Conservation (phyloP, 139 green algal species). For the Chlorella sp. region DNA sequence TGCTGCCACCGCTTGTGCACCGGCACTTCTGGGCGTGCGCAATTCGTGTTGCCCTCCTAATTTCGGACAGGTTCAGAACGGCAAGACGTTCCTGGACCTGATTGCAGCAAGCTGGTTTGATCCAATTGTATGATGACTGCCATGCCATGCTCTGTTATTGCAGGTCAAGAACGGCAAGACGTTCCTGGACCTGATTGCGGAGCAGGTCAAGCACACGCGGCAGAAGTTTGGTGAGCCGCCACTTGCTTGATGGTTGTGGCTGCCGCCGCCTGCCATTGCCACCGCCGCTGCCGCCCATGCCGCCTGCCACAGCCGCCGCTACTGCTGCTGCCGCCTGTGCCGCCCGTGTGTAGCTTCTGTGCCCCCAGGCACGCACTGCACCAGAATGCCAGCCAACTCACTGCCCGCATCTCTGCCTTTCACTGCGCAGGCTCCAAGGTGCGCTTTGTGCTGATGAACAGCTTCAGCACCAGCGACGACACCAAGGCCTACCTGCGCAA, state of each 20-base stretch:
- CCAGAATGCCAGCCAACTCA: too few species aligned
- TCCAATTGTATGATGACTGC: too few species aligned
- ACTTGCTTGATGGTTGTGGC: neutral
- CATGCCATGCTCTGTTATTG: neutral
- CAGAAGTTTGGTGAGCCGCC: constrained; percentile 48
- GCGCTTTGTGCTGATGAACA: constrained; percentile 94
- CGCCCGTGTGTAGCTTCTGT: too few species aligned
- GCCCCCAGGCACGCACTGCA: too few species aligned
- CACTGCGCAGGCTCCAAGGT: constrained; percentile 36
- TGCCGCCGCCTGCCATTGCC: too few species aligned
- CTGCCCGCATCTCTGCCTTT: neutral
- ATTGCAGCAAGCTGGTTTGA: constrained; percentile 67
- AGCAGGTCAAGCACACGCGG: constrained; percentile 90
- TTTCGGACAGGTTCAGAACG: constrained; percentile 66
- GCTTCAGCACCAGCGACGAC: constrained; percentile 85
- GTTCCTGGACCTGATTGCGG: constrained; percentile 95
- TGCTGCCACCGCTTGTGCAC: too few species aligned
- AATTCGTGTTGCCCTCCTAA: neutral
- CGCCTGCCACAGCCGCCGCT: too few species aligned
- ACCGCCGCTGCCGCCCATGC: too few species aligned
- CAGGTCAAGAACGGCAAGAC: constrained; percentile 85
- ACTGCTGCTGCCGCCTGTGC: too few species aligned
- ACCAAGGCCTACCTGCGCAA: constrained; percentile 75
- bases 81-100: constrained; percentile 95
- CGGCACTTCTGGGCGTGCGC: too few species aligned